Evolutionary conservation across 495 filamentous ascomycete genomes (phyloP).

Genomic region (Bathelium albidoporum): DNA sequence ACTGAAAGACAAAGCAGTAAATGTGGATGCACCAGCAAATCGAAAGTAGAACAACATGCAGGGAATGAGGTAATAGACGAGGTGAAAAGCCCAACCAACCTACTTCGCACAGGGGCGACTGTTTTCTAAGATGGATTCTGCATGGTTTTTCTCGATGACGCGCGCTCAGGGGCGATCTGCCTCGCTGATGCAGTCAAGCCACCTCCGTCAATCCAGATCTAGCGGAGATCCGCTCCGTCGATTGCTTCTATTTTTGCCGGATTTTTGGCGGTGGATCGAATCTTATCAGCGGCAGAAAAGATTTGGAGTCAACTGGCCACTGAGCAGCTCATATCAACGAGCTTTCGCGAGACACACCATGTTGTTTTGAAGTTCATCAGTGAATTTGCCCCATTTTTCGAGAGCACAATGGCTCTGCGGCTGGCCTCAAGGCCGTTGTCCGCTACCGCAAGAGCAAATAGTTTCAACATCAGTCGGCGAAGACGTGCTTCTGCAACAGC

Average conservation of each 20-base stretch:
- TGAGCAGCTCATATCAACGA: not conserved
- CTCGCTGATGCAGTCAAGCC: constrained; percentile 1
- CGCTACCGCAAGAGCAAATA: not conserved
- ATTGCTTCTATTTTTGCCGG: not conserved
- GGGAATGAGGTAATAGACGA: not conserved
- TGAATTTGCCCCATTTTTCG: not conserved
- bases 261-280: not conserved
- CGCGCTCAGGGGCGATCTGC: constrained; percentile 1
- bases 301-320: not conserved
- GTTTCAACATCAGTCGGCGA: not conserved
- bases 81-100: not conserved
- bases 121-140: not conserved
- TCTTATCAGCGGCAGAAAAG: constrained; percentile 5
- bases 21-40: not conserved
- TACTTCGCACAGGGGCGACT: not conserved
- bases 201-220: constrained; percentile 4
- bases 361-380: not conserved
- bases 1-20: not conserved
- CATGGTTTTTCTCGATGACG: constrained; percentile 1
- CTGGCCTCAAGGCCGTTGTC: constrained; percentile 16
- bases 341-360: no score
- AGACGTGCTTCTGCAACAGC: constrained; percentile 22
- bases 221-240: not conserved
- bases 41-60: not conserved
- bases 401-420: constrained; percentile 19